Conservation (phyloP, 495 filamentous ascomycete genomes). For the Penicillium ucsense region DNA sequence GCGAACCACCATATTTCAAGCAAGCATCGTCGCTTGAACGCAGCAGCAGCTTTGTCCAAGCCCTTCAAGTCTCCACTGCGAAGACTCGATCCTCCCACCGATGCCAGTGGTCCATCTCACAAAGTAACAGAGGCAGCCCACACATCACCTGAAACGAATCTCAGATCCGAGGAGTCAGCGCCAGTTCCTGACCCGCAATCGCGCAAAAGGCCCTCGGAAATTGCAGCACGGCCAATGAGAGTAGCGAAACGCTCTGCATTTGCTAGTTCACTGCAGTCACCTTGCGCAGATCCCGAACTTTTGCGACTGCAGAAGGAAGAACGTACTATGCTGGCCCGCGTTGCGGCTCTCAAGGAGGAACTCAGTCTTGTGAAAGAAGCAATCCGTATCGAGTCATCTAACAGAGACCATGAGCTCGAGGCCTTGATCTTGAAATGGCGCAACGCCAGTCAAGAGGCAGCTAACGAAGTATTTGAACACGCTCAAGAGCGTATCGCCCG, state of each 20-base stretch:
- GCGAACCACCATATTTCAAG: slow-evolving; percentile 7
- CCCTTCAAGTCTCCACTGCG: slow-evolving; percentile 62
- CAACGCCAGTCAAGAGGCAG: slow-evolving; percentile 35
- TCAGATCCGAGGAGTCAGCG: background rate
- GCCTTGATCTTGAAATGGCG: slow-evolving; percentile 40
- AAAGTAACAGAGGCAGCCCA: background rate
- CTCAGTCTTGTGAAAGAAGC: slow-evolving; percentile 44
- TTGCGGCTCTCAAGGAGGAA: slow-evolving; percentile 24
- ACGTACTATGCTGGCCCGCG: slow-evolving; percentile 21
- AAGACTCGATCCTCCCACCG: slow-evolving; percentile 9
- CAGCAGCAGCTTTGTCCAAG: slow-evolving; percentile 43
- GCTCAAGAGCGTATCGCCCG: slow-evolving; percentile 32
- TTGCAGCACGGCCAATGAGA: background rate
- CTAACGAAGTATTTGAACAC: slow-evolving; percentile 40
- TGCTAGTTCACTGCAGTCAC: slow-evolving; percentile 1
- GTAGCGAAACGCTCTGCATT: background rate
- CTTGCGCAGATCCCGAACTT: slow-evolving; percentile 12
- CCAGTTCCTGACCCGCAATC: background rate
- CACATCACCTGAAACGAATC: background rate
- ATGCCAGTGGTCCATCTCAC: no score
- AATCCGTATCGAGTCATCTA: slow-evolving; percentile 33
- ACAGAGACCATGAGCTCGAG: slow-evolving; percentile 38
- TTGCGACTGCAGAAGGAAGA: slow-evolving; percentile 25
- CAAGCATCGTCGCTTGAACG: slow-evolving; percentile 51
- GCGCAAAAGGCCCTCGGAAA: background rate